phyloP scores from a whole-genome alignment of 2,329 filamentous ascomycete species.

The Cladophialophora bantiana region DNA sequence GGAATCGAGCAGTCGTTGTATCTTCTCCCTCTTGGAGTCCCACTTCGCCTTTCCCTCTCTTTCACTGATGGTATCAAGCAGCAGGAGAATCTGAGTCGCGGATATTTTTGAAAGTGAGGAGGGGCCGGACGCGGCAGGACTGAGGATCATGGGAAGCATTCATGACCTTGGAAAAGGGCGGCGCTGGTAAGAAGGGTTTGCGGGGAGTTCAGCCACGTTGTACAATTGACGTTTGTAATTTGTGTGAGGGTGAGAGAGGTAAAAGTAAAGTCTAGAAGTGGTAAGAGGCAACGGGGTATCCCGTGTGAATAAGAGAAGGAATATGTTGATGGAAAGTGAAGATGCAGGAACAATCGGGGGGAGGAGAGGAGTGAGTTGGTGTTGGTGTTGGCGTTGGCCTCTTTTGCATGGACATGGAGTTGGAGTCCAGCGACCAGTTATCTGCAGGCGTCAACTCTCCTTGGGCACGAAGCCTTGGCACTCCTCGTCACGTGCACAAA shows the following conservation, averaged over 20 bases:
- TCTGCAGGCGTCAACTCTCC: background rate
- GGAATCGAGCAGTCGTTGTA: conserved; percentile 93
- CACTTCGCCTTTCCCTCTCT: conserved; percentile 91
- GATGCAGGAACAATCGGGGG: conserved; percentile 20
- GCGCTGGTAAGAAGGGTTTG: conserved; percentile 24
- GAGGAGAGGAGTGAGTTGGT: conserved; percentile 12
- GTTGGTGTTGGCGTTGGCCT: conserved; percentile 13
- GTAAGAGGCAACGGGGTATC: conserved; percentile 4
- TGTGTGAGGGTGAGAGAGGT: conserved; percentile 1
- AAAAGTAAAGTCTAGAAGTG: conserved; percentile 13
- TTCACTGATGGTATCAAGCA: conserved; percentile 93
- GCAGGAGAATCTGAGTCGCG: conserved; percentile 91
- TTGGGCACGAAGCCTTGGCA: conserved; percentile 6
- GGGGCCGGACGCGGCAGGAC: conserved; percentile 56
- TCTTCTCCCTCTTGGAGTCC: conserved; percentile 88
- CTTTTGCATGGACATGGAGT: conserved; percentile 16
- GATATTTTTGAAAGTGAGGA: conserved; percentile 87
- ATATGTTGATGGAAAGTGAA: conserved; percentile 16
- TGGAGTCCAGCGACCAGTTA: conserved; percentile 5
- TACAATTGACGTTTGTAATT: background rate
- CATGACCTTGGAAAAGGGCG: conserved; percentile 39
- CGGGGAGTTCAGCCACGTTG: conserved; percentile 19
- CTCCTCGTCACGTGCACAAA: background rate
- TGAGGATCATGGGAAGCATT: conserved; percentile 44
- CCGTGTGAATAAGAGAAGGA: conserved; percentile 11